These are phyloP conservation scores for Rubia peregrina DNA, from an alignment of 305 asterid genomes.

Conservation along the genomic window DNA sequence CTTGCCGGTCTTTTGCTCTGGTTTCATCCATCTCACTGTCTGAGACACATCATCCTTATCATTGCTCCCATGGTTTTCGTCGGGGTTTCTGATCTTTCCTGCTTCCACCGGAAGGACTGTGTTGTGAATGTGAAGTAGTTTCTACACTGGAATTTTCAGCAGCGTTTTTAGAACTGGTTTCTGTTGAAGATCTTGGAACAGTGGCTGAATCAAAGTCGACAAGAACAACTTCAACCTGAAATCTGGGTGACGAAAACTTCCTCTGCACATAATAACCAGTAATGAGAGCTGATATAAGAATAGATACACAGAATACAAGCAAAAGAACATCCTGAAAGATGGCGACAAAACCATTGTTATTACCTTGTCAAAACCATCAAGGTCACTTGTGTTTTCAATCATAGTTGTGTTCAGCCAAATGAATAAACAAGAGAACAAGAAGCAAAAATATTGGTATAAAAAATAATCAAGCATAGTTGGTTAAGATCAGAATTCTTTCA, in stretches of 20 bases:
- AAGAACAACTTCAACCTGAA: conserved; percentile 88
- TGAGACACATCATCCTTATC: conserved; percentile 66
- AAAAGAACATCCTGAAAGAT: not conserved
- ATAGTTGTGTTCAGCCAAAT: conserved; percentile 98
- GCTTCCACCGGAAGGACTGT: conserved; percentile 36
- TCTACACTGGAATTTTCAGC: conserved; percentile 29
- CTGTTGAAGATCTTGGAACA: conserved; percentile 40
- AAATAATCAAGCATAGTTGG: not conserved
- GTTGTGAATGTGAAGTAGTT: conserved; percentile 27
- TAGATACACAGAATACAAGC: not conserved
- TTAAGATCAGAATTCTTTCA: not conserved
- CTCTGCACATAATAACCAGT: conserved; percentile 42
- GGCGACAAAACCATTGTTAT: not conserved
- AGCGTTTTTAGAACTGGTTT: conserved; percentile 28
- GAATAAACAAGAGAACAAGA: conserved; percentile 19
- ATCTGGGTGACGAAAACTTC: conserved; percentile 94
- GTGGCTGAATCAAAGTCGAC: conserved; percentile 51
- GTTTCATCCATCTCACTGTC: conserved; percentile 53
- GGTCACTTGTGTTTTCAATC: conserved; percentile 83
- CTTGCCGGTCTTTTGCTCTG: conserved; percentile 30
- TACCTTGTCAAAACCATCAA: conserved; percentile 99
- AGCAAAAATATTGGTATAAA: not conserved
- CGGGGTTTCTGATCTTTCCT: conserved; percentile 25
- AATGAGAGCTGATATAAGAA: not conserved
- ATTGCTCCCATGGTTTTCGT: conserved; percentile 24